Conservation (phyloP, 495 filamentous ascomycete species). For the Penicillium subrubescens region DNA sequence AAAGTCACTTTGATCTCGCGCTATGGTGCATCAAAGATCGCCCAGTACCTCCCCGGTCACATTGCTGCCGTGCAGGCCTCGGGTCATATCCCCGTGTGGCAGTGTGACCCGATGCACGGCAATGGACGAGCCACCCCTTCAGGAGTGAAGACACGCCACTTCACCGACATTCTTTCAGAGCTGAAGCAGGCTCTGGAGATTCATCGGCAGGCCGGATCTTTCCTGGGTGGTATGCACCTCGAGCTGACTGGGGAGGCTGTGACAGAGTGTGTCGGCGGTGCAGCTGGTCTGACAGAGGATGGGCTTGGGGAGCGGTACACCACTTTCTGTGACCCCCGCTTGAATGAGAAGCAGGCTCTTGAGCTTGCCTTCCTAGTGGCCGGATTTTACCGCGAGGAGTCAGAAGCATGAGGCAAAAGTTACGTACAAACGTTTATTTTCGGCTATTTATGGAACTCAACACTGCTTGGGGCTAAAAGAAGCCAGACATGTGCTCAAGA, state of each 20-base stretch:
- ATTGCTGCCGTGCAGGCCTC: conserved; percentile 81
- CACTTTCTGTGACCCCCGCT: conserved; percentile 89
- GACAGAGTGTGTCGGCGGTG: conserved; percentile 93
- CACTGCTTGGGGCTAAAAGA: neutral
- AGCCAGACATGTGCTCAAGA: neutral
- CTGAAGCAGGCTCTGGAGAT: conserved; percentile 76
- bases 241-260: conserved; percentile 95
- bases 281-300: conserved; percentile 82
- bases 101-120: conserved; percentile 98
- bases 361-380: conserved; percentile 94
- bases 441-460: neutral
- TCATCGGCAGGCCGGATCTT: conserved; percentile 78
- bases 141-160: conserved; percentile 83
- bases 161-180: conserved; percentile 83
- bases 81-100: conserved; percentile 84
- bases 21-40: conserved; percentile 79
- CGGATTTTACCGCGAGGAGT: conserved; percentile 67
- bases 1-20: conserved; percentile 96
- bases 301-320: conserved; percentile 87
- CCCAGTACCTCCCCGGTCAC: conserved; percentile 71
- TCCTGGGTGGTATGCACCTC: conserved; percentile 90
- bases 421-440: neutral
- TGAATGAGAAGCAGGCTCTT: conserved; percentile 97
- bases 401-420: conserved; percentile 17
- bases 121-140: conserved; percentile 63